Percentiles rank a stretch among this genome's conserved stretches.
These are phyloP conservation scores for Paecilomyces niveus DNA, from an alignment of 2,329 filamentous ascomycete genomes.

Conservation along the genomic window DNA sequence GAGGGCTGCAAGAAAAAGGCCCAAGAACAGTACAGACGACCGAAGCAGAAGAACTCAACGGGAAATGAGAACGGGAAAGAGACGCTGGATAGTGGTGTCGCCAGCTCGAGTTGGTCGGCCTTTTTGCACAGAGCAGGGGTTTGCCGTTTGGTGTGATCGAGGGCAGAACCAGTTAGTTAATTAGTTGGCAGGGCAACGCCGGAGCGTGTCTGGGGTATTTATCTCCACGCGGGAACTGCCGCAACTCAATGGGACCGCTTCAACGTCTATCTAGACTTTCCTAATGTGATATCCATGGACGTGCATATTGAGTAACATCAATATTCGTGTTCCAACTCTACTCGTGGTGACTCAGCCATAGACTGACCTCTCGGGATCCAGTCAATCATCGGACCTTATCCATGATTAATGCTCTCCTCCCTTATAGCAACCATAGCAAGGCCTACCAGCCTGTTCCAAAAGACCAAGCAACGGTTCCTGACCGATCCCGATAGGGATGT, in stretches of 20 bases:
- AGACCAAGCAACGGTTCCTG: too few relatives aligned
- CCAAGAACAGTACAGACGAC: neutral
- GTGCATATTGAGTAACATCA: too few relatives aligned
- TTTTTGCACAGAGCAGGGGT: neutral
- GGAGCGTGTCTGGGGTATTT: neutral
- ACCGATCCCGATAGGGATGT: too few relatives aligned
- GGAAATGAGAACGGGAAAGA: neutral
- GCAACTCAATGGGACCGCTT: neutral
- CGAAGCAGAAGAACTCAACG: neutral
- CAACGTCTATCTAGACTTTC: too few relatives aligned
- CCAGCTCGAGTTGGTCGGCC: neutral
- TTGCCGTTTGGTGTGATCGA: neutral
- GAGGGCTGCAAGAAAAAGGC: neutral
- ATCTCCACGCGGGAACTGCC: neutral
- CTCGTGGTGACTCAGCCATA: too few relatives aligned
- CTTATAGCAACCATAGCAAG: too few relatives aligned
- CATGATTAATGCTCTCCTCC: too few relatives aligned
- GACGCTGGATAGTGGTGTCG: neutral
- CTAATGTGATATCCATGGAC: too few relatives aligned
- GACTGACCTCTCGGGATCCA: too few relatives aligned
- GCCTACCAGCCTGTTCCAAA: too few relatives aligned
- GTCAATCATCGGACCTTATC: too few relatives aligned
- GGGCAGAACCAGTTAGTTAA: neutral
- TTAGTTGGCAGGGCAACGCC: neutral
- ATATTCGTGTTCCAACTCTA: too few relatives aligned